Evolutionary conservation across 2,329 filamentous ascomycete species (phyloP).

Genomic region (Cladosporium sp.): DNA sequence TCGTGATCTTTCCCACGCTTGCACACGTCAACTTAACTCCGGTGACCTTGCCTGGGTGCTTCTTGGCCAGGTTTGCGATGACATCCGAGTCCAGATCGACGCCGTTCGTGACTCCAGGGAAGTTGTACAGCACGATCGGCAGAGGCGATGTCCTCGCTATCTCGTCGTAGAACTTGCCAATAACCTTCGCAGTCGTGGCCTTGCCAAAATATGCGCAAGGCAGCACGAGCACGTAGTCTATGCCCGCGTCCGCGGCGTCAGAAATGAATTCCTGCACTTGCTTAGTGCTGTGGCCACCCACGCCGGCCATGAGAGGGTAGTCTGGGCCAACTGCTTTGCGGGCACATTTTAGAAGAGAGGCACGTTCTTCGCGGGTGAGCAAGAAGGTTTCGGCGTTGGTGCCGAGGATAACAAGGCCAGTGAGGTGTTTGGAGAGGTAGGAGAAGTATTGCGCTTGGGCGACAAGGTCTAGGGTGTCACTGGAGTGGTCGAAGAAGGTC

Average conservation of each 20-base stretch:
- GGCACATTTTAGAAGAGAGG: slow-evolving; percentile 41
- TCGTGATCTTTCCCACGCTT: slow-evolving; percentile 70
- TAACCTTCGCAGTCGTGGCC: slow-evolving; percentile 43
- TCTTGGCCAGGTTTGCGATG: slow-evolving; percentile 56
- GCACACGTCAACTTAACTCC: slow-evolving; percentile 73
- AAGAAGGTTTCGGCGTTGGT: slow-evolving; percentile 51
- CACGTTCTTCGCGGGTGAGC: slow-evolving; percentile 46
- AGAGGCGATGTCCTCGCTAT: slow-evolving; percentile 61
- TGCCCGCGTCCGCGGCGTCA: slow-evolving; percentile 44
- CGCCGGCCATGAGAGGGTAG: slow-evolving; percentile 48
- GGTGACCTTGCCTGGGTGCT: slow-evolving; percentile 61
- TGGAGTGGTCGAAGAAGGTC: slow-evolving; percentile 47
- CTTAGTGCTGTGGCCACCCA: slow-evolving; percentile 45
- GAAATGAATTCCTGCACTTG: slow-evolving; percentile 46
- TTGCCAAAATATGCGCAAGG: slow-evolving; percentile 49
- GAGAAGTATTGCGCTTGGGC: slow-evolving; percentile 46
- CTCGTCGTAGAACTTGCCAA: slow-evolving; percentile 45
- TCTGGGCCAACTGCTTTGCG: slow-evolving; percentile 44
- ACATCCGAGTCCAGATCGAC: slow-evolving; percentile 68
- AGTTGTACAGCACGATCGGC: slow-evolving; percentile 72
- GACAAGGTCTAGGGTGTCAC: slow-evolving; percentile 43
- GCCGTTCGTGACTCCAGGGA: slow-evolving; percentile 66
- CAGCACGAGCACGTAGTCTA: slow-evolving; percentile 46
- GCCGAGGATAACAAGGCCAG: slow-evolving; percentile 48
- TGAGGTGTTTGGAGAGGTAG: slow-evolving; percentile 46